These are phyloP conservation scores for Aspergillus coremiiformis DNA, from an alignment of 495 filamentous ascomycete genomes.

Conservation along the genomic window DNA sequence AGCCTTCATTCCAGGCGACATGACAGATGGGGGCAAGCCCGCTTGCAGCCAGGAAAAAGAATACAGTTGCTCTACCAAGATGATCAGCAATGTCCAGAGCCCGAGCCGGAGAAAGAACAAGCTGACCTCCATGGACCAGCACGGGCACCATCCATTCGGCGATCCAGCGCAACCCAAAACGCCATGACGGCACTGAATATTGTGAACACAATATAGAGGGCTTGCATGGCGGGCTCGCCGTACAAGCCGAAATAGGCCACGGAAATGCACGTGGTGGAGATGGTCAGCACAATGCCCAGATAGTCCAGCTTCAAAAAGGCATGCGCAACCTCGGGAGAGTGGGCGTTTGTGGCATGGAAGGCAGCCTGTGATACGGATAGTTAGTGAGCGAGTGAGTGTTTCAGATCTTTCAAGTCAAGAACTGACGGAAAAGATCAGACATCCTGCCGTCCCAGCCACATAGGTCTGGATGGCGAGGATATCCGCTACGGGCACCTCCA, in stretches of 20 bases:
- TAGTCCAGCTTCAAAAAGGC: slow-evolving; percentile 2
- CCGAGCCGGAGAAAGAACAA: background rate
- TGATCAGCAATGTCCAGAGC: background rate
- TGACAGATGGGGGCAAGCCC: background rate
- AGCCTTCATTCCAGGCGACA: background rate
- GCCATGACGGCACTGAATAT: background rate
- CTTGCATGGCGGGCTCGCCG: background rate
- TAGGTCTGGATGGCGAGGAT: background rate
- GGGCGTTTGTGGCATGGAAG: background rate
- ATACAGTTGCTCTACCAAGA: background rate
- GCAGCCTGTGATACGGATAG: background rate
- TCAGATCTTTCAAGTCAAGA: background rate
- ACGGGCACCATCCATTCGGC: background rate
- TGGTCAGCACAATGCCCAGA: slow-evolving; percentile 2
- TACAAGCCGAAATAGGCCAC: background rate
- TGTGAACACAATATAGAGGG: background rate
- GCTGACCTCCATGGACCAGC: background rate
- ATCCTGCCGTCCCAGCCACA: background rate
- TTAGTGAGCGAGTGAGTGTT: too few species aligned
- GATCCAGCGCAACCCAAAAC: background rate
- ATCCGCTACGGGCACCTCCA: background rate
- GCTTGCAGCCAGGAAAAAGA: background rate
- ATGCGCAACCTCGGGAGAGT: background rate
- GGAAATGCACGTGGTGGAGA: background rate
- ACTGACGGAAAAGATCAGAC: slow-evolving; percentile 1